These are phyloP conservation scores for Diaporthe vaccinii DNA, from an alignment of 2,329 filamentous ascomycete species.

Conservation along the genomic window DNA sequence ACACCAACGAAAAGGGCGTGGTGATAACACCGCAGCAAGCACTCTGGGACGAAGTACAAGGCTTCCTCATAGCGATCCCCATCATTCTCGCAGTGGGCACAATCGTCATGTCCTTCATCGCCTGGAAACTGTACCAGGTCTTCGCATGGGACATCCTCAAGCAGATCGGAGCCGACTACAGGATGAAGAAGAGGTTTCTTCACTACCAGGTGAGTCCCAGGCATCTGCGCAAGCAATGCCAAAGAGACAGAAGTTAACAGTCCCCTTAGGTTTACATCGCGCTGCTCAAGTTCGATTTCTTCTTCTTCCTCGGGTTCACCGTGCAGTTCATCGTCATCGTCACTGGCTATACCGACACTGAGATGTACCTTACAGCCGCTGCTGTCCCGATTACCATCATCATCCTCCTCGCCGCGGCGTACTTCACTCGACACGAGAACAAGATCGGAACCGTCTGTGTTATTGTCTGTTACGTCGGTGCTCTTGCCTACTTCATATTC, in stretches of 20 bases:
- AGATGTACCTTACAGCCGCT: constrained; percentile 88
- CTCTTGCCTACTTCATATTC: constrained; percentile 95
- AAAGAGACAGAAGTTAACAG: constrained; percentile 43
- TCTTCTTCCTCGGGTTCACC: constrained; percentile 99
- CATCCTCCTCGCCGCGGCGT: constrained; percentile 87
- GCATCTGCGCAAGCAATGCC: background rate
- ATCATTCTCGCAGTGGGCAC: constrained; percentile 84
- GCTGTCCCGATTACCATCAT: constrained; percentile 92
- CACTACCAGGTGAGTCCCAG: constrained; percentile 84
- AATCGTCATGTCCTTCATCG: constrained; percentile 78
- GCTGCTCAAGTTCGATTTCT: constrained; percentile 98
- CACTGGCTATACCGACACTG: constrained; percentile 74
- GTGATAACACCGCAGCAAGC: constrained; percentile 46
- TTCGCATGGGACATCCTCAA: constrained; percentile 99
- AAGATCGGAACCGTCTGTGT: constrained; percentile 81
- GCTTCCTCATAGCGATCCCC: constrained; percentile 88
- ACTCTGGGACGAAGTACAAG: constrained; percentile 79
- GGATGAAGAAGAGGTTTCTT: constrained; percentile 96
- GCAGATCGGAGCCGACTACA: constrained; percentile 96
- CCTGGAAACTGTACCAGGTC: constrained; percentile 98
- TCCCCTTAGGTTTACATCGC: constrained; percentile 90
- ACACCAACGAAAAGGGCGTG: constrained; percentile 43
- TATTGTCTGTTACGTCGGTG: constrained; percentile 89
- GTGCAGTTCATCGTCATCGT: constrained; percentile 98
- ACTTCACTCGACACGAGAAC: constrained; percentile 87